Evolutionary conservation across 1,139 yeast species (phyloP).

Genomic region (Blastobotrys elegans): DNA sequence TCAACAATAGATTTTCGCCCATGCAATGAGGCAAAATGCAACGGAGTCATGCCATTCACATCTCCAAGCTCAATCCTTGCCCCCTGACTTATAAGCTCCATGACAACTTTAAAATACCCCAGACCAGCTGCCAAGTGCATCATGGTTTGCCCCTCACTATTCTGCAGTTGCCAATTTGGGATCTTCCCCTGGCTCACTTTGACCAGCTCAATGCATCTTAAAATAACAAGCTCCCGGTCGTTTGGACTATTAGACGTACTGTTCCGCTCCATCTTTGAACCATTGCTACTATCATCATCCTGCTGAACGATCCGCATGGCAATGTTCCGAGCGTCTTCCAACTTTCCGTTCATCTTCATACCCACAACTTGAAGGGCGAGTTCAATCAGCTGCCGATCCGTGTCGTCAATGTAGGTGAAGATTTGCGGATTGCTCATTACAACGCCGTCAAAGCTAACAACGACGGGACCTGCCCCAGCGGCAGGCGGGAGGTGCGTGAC

Average conservation of each 20-base stretch:
- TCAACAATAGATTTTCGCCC: slow-evolving; percentile 64
- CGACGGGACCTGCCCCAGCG: slow-evolving; percentile 80
- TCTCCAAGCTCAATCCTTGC: slow-evolving; percentile 74
- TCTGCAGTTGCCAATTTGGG: slow-evolving; percentile 75
- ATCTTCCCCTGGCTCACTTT: slow-evolving; percentile 23
- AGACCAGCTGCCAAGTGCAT: slow-evolving; percentile 76
- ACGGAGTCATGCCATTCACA: slow-evolving; percentile 75
- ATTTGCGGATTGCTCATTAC: slow-evolving; percentile 43
- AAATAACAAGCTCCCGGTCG: slow-evolving; percentile 26
- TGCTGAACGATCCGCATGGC: slow-evolving; percentile 69
- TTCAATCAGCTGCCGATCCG: slow-evolving; percentile 87
- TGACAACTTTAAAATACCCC: slow-evolving; percentile 59
- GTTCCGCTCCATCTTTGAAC: slow-evolving; percentile 2
- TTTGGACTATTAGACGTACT: slow-evolving; percentile 10
- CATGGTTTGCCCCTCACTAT: slow-evolving; percentile 78
- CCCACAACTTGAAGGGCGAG: slow-evolving; percentile 92
- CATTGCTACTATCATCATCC: slow-evolving; percentile 12
- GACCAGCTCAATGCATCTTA: slow-evolving; percentile 28
- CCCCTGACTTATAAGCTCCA: slow-evolving; percentile 68
- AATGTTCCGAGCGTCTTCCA: slow-evolving; percentile 87
- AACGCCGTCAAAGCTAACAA: slow-evolving; percentile 62
- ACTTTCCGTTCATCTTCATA: slow-evolving; percentile 85
- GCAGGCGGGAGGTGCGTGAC: slow-evolving; percentile 94
- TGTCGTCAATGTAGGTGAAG: slow-evolving; percentile 87
- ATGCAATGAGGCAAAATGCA: slow-evolving; percentile 75